These are phyloP conservation scores for Boletus rubroflammeus DNA, from an alignment of 768 basidiomycete genomes.

Conservation along the genomic window DNA sequence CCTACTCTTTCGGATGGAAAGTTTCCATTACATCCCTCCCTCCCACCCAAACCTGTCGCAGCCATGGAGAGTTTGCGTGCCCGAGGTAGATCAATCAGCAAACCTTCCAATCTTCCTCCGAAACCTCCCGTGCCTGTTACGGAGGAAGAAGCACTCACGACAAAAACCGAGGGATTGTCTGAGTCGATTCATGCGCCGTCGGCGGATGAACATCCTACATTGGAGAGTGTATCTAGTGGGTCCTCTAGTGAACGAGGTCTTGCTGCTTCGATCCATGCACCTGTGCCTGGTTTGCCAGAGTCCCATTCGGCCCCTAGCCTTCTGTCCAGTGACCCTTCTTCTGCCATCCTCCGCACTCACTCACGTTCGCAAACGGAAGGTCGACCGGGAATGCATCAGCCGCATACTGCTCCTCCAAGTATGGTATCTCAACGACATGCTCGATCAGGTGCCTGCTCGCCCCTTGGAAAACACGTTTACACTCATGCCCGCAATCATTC, in stretches of 20 bases:
- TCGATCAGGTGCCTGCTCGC: slow-evolving; percentile 45
- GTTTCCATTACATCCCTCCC: slow-evolving; percentile 41
- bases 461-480: slow-evolving; percentile 36
- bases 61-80: slow-evolving; percentile 16
- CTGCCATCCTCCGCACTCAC: slow-evolving; percentile 37
- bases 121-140: slow-evolving; percentile 5
- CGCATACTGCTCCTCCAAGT: slow-evolving; percentile 24
- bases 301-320: slow-evolving; percentile 35
- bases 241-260: slow-evolving; percentile 37
- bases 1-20: slow-evolving; percentile 14
- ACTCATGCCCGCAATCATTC: slow-evolving; percentile 60
- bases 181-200: slow-evolving; percentile 28
- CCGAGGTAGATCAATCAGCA: slow-evolving; percentile 13
- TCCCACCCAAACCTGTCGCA: slow-evolving; percentile 45
- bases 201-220: slow-evolving; percentile 13
- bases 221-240: slow-evolving; percentile 15
- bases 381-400: slow-evolving; percentile 35
- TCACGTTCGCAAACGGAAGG: slow-evolving; percentile 58
- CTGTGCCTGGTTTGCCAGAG: slow-evolving; percentile 36
- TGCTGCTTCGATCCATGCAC: slow-evolving; percentile 56
- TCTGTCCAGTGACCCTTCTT: slow-evolving; percentile 31
- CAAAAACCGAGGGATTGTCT: slow-evolving; percentile 21
- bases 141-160: slow-evolving; percentile 13
- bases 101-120: slow-evolving; percentile 10
- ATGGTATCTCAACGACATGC: slow-evolving; percentile 31